A percentile compares a stretch with the other conserved stretches of the same genome.
phyloP scores from a whole-genome alignment of 164 flowering plant genomes.

The Litsea cubeba region DNA sequence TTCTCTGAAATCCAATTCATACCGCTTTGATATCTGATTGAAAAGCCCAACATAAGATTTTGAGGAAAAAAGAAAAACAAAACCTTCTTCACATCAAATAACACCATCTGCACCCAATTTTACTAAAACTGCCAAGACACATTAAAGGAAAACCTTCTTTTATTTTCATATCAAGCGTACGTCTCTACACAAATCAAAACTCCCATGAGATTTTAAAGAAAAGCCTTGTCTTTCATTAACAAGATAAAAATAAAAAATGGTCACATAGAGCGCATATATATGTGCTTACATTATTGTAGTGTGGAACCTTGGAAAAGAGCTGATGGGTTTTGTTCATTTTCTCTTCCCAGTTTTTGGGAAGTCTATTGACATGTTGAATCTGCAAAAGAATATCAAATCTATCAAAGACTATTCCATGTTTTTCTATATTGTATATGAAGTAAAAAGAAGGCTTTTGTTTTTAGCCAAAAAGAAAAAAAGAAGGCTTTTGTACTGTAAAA shows the following conservation, averaged over 20 bases:
- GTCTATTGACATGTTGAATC: slow-evolving; percentile 62
- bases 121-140: background rate
- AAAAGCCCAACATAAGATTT: slow-evolving; percentile 2
- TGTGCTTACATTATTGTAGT: slow-evolving; percentile 57
- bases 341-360: slow-evolving; percentile 62
- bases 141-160: background rate
- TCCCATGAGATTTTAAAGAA: too few species aligned
- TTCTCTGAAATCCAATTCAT: slow-evolving; percentile 88
- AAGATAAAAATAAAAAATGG: too few species aligned
- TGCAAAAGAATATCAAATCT: slow-evolving; percentile 11
- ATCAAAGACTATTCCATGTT: background rate
- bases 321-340: slow-evolving; percentile 54
- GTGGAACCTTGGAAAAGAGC: slow-evolving; percentile 69
- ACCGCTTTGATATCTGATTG: slow-evolving; percentile 49
- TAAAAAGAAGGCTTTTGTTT: background rate
- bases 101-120: background rate
- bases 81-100: background rate
- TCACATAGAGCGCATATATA: background rate
- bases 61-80: background rate
- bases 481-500: background rate
- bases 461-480: background rate
- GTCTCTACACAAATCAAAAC: too few species aligned
- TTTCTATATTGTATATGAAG: background rate
- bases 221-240: too few species aligned
- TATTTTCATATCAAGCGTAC: background rate